Base-by-base conservation (phyloP, 140 eudicot genomes). In the Erigeron philadelphicus region DNA sequence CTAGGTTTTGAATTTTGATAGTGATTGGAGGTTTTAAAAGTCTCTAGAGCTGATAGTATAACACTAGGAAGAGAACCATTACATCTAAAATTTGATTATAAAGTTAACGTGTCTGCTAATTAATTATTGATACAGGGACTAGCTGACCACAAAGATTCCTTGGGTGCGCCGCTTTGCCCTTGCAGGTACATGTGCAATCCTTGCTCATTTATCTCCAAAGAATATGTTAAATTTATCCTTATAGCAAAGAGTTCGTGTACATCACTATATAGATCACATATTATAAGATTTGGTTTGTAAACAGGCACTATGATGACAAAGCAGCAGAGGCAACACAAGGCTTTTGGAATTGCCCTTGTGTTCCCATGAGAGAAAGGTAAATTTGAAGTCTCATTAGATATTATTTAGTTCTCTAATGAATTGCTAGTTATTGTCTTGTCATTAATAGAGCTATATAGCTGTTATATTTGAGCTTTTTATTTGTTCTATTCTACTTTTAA, bases 351-450 rank as follows among this genome's bases (percentile, higher is more conserved):
- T 93, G 99, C 74, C 99, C 99, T 15, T 93, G 99, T 89, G 97
- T 93, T 69, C 99, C 99, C 55, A 93, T 89, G 99, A 93, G 99
- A 74, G 99, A 93, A 83, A 93, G 99, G 99, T 93, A 76, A 45
- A 54, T 9, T 54, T 4, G 15, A 61, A 46, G 2, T 44, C 47
- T 25, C 4, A 47, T 59, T 61, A 60, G 13, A 23, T 71, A 11
- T 18, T 73, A 53, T 64, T 74, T 65, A 55, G 66, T 45, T 17
- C 7, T 23, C 25, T 55, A 43, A 56, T 7, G 23, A 23, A 52
- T 7, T 45, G 1, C 12, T n/a, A 3, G 19, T 8, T 45, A 7
- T 45, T 7, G 50, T 45, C 9, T 45, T 45, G 50, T 7, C 50
- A 45, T 45, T 5, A 11, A 45, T 45, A 45, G 50, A 45, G 50